phyloP scores from a whole-genome alignment of 108 stramenopile species.

The Cyclotella atomus region DNA sequence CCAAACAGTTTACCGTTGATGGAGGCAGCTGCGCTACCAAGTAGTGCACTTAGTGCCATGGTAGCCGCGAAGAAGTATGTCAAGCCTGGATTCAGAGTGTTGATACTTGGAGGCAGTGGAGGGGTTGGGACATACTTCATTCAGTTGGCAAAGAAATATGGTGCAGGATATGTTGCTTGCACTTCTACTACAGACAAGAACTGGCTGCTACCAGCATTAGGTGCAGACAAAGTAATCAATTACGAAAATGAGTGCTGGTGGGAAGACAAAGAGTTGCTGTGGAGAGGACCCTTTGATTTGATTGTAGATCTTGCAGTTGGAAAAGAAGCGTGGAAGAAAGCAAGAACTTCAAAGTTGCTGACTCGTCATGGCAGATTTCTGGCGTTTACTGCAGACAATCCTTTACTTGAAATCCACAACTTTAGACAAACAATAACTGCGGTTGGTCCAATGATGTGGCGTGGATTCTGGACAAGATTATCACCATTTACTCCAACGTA shows the following conservation, averaged over 20 bases:
- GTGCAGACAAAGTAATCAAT: constrained; percentile 56
- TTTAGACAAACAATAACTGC: constrained; percentile 46
- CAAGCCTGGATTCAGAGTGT: constrained; percentile 45
- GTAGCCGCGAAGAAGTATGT: constrained; percentile 28
- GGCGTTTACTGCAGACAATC: constrained; percentile 40
- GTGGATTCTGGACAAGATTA: constrained; percentile 35
- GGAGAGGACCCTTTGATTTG: constrained; percentile 39
- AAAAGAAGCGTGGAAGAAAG: constrained; percentile 42
- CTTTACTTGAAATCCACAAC: constrained; percentile 38
- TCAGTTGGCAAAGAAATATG: constrained; percentile 41
- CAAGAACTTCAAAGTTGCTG: constrained; percentile 36
- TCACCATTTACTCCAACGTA: constrained; percentile 31
- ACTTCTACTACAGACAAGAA: constrained; percentile 51
- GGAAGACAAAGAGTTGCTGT: constrained; percentile 40
- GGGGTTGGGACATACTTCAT: constrained; percentile 56
- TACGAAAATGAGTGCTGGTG: constrained; percentile 61
- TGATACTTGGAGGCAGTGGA: constrained; percentile 64
- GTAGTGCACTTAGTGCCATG: constrained; percentile 35
- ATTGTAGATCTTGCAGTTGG: constrained; percentile 60
- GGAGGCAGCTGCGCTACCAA: constrained; percentile 23
- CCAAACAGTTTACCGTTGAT: constrained; percentile 24
- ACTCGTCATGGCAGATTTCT: constrained; percentile 42
- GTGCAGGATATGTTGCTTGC: constrained; percentile 48
- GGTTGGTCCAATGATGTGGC: constrained; percentile 46
- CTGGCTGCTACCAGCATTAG: constrained; percentile 38